Conservation (phyloP, 768 basidiomycete genomes). For the Multifurca ochricompacta region DNA sequence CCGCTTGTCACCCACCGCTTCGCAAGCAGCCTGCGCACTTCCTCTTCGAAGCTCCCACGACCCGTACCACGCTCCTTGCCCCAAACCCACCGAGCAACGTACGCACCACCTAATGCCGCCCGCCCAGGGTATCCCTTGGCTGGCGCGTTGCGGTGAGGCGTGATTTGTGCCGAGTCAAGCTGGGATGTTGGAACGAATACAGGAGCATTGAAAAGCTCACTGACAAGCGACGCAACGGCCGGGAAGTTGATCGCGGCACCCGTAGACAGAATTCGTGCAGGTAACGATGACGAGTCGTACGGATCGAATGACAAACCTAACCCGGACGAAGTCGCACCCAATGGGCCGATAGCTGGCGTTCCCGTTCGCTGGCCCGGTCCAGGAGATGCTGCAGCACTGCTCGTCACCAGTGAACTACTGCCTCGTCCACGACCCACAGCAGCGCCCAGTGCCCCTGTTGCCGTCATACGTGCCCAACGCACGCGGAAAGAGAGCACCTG, state of each 20-base stretch:
- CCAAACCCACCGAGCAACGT: conserved; percentile 83
- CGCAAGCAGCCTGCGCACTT: conserved; percentile 59
- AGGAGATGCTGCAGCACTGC: conserved; percentile 18
- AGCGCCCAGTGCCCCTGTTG: conserved; percentile 57
- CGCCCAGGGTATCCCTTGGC: conserved; percentile 61
- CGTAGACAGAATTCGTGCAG: conserved; percentile 56
- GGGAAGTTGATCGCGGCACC: conserved; percentile 85
- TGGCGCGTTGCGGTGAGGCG: conserved; percentile 68
- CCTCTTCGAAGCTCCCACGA: conserved; percentile 69
- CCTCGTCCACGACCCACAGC: conserved; percentile 28
- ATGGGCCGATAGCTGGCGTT: conserved; percentile 7
- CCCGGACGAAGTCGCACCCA: conserved; percentile 12
- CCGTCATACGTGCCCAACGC: conserved; percentile 68
- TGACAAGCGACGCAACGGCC: conserved; percentile 67
- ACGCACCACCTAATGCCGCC: conserved; percentile 66
- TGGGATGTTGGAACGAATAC: conserved; percentile 70
- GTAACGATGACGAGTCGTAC: conserved; percentile 62
- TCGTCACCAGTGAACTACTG: conserved; percentile 24
- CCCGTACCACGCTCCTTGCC: conserved; percentile 49
- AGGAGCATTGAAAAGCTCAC: conserved; percentile 77
- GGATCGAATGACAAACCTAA: conserved; percentile 59
- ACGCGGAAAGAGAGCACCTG: conserved; percentile 77
- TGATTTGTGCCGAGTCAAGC: conserved; percentile 66
- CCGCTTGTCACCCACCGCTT: conserved; percentile 69
- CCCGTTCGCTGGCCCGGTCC: conserved; percentile 18